These are phyloP conservation scores for Singerocomus inundabilis DNA, from an alignment of 1,284 basidiomycete genomes.

Conservation along the genomic window DNA sequence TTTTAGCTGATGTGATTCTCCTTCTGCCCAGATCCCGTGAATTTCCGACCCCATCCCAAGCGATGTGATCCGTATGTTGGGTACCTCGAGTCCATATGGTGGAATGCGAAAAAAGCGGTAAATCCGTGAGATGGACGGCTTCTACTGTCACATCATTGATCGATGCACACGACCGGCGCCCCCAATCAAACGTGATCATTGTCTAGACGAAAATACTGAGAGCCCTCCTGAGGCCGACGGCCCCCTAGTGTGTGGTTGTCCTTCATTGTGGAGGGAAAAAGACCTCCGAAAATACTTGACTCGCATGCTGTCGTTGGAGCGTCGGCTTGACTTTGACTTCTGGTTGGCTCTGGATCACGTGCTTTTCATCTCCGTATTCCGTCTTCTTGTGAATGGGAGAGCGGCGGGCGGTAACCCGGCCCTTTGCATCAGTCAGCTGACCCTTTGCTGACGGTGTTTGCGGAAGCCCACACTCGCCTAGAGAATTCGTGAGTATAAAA, in stretches of 20 bases:
- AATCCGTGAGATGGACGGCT: slow-evolving; percentile 17
- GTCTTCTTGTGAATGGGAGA: neutral
- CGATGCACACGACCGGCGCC: neutral
- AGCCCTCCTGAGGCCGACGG: neutral
- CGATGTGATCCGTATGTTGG: neutral
- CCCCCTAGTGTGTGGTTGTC: slow-evolving; percentile 2
- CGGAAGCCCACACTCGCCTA: slow-evolving; percentile 2
- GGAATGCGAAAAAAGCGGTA: neutral
- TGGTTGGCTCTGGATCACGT: slow-evolving; percentile 12
- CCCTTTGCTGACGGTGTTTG: neutral
- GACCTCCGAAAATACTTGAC: slow-evolving; percentile 13
- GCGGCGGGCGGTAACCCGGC: neutral
- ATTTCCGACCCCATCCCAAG: slow-evolving; percentile 8
- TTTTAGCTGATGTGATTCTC: neutral
- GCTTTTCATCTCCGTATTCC: neutral
- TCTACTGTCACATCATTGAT: too few relatives aligned
- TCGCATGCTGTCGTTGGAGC: neutral
- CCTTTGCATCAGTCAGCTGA: neutral
- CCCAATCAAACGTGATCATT: slow-evolving; percentile 1
- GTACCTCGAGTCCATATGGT: neutral
- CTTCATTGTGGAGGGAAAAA: neutral
- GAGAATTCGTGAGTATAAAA: slow-evolving; percentile 23
- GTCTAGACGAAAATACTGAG: neutral
- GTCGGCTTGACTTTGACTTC: neutral
- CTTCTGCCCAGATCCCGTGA: slow-evolving; percentile 10